Conservation (phyloP, 345 rosid species). For the Aegle marmelos region DNA sequence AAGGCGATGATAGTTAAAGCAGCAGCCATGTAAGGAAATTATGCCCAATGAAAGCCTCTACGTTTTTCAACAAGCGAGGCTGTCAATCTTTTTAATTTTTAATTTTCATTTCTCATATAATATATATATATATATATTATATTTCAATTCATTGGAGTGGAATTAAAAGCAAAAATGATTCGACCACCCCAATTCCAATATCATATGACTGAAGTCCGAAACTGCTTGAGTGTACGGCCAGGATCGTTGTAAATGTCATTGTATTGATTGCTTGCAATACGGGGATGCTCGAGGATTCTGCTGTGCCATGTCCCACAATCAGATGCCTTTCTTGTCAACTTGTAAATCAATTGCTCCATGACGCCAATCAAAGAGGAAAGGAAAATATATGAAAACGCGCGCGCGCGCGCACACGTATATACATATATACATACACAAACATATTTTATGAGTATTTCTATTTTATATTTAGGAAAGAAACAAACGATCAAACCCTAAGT, state of each 20-base stretch:
- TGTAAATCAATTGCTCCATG: neutral
- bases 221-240: conserved; percentile 20
- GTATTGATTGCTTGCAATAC: conserved; percentile 31
- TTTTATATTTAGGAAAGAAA: neutral
- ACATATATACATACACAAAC: too few species aligned
- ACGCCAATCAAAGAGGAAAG: neutral
- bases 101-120: too few species aligned
- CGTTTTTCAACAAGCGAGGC: neutral
- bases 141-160: neutral
- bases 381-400: too few species aligned
- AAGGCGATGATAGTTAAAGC: too few species aligned
- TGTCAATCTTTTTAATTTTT: neutral
- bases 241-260: conserved; percentile 24
- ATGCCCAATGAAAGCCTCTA: neutral
- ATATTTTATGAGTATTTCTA: neutral
- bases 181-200: neutral
- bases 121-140: neutral
- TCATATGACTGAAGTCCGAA: neutral
- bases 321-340: conserved; percentile 36
- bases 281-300: conserved; percentile 36
- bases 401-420: too few species aligned
- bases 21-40: neutral
- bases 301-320: conserved; percentile 12
- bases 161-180: neutral
- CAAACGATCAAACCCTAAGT: neutral